Evolutionary conservation across 1,139 yeast species (phyloP).

Genomic region (Yamadazyma dendronema): DNA sequence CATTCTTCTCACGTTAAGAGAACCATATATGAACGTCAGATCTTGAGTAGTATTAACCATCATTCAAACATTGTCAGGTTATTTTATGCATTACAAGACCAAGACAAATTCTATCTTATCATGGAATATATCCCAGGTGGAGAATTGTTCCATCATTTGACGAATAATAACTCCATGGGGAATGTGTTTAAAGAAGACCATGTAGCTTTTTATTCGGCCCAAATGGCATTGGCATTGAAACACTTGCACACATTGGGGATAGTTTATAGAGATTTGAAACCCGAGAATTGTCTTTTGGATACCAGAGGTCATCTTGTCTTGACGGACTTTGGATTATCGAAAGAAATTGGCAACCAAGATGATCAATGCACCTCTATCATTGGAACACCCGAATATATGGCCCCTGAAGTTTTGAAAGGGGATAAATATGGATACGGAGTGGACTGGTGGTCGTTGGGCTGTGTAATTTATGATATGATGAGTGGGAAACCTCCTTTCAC

Average conservation of each 20-base stretch:
- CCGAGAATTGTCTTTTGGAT: slow-evolving; percentile 84
- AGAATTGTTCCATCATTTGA: slow-evolving; percentile 34
- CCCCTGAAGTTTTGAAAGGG: slow-evolving; percentile 35
- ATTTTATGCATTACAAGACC: slow-evolving; percentile 35
- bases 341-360: slow-evolving; percentile 50
- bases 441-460: slow-evolving; percentile 41
- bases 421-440: slow-evolving; percentile 31
- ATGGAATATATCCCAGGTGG: slow-evolving; percentile 38
- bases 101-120: slow-evolving; percentile 31
- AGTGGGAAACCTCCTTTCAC: slow-evolving; percentile 93
- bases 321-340: slow-evolving; percentile 88
- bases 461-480: slow-evolving; percentile 74
- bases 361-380: slow-evolving; percentile 66
- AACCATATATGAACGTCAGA: slow-evolving; percentile 71
- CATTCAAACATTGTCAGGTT: slow-evolving; percentile 35
- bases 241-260: slow-evolving; percentile 35
- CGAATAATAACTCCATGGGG: slow-evolving; percentile 24
- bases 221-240: slow-evolving; percentile 32
- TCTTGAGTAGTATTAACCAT: slow-evolving; percentile 56
- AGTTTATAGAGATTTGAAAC: slow-evolving; percentile 75
- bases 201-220: slow-evolving; percentile 35
- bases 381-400: slow-evolving; percentile 69
- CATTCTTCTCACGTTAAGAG: slow-evolving; percentile 32
- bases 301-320: slow-evolving; percentile 72
- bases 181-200: slow-evolving; percentile 30